Conservation (phyloP, 768 basidiomycete genomes). For the Russula vinacea region DNA sequence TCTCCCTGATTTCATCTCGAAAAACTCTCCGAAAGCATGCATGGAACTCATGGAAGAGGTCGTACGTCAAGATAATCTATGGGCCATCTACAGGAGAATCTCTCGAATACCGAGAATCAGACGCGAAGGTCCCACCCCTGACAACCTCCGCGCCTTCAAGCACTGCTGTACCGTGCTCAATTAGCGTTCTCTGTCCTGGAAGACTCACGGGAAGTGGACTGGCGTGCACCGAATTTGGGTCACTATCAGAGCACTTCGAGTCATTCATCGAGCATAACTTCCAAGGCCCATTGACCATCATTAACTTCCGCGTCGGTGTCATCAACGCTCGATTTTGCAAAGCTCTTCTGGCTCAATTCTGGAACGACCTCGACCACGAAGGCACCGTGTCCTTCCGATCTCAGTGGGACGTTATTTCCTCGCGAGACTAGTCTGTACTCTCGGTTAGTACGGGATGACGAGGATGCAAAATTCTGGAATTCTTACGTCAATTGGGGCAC, state of each 20-base stretch:
- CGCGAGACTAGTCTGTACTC: not conserved
- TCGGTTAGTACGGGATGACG: not conserved
- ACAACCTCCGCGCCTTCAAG: constrained; percentile 13
- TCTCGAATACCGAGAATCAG: constrained; percentile 4
- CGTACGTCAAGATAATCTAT: too few species aligned
- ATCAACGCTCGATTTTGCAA: too few species aligned
- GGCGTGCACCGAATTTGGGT: constrained; percentile 15
- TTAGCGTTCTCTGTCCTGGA: not conserved
- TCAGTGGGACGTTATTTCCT: too few species aligned
- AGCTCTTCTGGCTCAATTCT: too few species aligned
- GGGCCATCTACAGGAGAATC: not conserved
- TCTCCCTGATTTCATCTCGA: too few species aligned
- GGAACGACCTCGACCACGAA: too few species aligned
- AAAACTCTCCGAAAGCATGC: too few species aligned
- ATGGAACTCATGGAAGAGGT: too few species aligned
- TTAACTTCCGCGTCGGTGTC: not conserved
- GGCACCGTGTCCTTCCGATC: too few species aligned
- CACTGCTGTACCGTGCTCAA: not conserved
- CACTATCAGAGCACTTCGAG: constrained; percentile 16
- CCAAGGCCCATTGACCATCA: constrained; percentile 3
- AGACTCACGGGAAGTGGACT: constrained; percentile 12
- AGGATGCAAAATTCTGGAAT: constrained; percentile 3
- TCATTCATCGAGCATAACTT: constrained; percentile 1
- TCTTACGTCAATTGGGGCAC: constrained; percentile 2
- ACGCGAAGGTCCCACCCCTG: constrained; percentile 1